A percentile compares a stretch with the other conserved stretches of the same genome.
Conservation (phyloP, 805 yeast genomes). For the Nakazawaea holstii region DNA sequence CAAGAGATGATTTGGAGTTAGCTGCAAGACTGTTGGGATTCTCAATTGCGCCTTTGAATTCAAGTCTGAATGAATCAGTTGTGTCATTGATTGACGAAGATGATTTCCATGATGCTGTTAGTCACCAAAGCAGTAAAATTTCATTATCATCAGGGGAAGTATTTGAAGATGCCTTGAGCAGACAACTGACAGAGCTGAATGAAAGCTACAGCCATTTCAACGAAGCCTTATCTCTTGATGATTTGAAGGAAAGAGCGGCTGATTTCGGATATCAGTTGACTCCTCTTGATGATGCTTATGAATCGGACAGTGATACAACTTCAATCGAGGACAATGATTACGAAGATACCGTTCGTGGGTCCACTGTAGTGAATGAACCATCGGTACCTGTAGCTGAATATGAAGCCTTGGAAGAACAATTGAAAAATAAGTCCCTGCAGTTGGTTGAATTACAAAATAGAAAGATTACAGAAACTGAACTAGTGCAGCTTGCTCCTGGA, state of each 20-base stretch:
- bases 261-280: conserved; percentile 29
- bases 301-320: conserved; percentile 15
- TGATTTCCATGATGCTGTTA: conserved; percentile 14
- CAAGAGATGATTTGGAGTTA: conserved; percentile 4
- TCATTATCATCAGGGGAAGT: conserved; percentile 11
- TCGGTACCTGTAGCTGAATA: not conserved
- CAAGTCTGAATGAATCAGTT: not conserved
- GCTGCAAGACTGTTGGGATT: conserved; percentile 9
- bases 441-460: not conserved
- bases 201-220: conserved; percentile 6
- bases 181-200: conserved; percentile 13
- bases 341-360: not conserved
- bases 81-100: conserved; percentile 7
- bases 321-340: conserved; percentile 18
- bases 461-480: conserved; percentile 9
- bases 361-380: not conserved
- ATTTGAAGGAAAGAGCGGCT: conserved; percentile 27
- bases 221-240: conserved; percentile 23
- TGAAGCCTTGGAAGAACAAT: not conserved
- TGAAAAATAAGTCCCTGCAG: not conserved
- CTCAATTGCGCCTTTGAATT: conserved; percentile 6
- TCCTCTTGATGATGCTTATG: conserved; percentile 19
- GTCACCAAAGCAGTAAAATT: conserved; percentile 9
- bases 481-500: conserved; percentile 21
- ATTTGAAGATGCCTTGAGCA: conserved; percentile 13